Evolutionary conservation across 305 asterid genomes (phyloP).

Genomic region (Withania somnifera): DNA sequence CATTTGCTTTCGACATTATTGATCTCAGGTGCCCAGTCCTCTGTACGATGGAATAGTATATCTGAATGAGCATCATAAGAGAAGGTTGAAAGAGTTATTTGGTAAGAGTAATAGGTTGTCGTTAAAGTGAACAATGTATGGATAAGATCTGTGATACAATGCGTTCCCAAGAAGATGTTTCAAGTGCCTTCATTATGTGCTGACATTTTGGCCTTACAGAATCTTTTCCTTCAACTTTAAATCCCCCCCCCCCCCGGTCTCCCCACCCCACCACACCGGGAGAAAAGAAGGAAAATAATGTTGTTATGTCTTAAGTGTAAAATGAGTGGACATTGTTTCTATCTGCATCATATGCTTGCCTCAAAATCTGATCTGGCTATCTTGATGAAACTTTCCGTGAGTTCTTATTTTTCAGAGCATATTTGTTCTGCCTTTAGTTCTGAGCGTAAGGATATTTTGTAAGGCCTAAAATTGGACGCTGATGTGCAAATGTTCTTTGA

Average conservation of each 20-base stretch:
- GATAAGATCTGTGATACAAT: neutral
- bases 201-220: neutral
- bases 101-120: slow-evolving; percentile 40
- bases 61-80: slow-evolving; percentile 61
- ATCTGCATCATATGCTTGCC: neutral
- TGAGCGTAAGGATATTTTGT: neutral
- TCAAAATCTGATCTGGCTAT: neutral
- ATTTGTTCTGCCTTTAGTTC: neutral
- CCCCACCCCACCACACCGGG: neutral
- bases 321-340: neutral
- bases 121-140: neutral
- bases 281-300: neutral
- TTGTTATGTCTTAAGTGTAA: neutral
- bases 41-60: slow-evolving; percentile 57
- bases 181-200: neutral
- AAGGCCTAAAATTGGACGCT: neutral
- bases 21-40: slow-evolving; percentile 54
- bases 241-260: neutral
- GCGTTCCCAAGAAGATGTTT: neutral
- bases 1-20: slow-evolving; percentile 13
- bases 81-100: slow-evolving; percentile 69
- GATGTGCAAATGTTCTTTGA: neutral
- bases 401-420: neutral
- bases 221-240: neutral
- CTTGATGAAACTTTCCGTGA: neutral